A percentile compares a stretch with the other conserved stretches of the same genome.
Evolutionary conservation across 75 land plant species (phyloP).

Genomic region (Selaginella tamariscina): DNA sequence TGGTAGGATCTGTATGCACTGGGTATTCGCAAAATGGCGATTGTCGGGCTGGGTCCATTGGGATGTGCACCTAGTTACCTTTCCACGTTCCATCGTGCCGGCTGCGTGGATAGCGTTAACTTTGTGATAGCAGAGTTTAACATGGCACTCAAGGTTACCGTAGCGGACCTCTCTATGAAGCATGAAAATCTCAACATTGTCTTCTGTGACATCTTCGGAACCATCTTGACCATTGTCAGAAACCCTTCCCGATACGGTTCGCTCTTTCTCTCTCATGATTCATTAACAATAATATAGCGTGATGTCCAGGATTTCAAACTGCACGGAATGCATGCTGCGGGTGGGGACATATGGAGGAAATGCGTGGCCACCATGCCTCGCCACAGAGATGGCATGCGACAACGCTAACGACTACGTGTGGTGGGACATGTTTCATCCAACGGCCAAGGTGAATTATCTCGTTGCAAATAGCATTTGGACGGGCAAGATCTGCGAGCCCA

Average conservation of each 20-base stretch:
- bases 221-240: conserved; percentile 43
- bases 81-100: conserved; percentile 38
- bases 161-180: conserved; percentile 27
- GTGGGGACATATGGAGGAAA: conserved; percentile 47
- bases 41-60: conserved; percentile 56
- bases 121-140: conserved; percentile 51
- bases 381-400: conserved; percentile 45
- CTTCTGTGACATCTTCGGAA: conserved; percentile 52
- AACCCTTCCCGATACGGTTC: conserved; percentile 40
- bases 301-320: conserved; percentile 40
- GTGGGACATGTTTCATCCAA: conserved; percentile 82
- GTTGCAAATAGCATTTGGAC: conserved; percentile 53
- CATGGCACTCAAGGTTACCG: conserved; percentile 32
- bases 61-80: conserved; percentile 66
- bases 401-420: conserved; percentile 52
- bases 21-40: conserved; percentile 41
- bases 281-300: not conserved
- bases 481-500: conserved; percentile 39
- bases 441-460: conserved; percentile 46
- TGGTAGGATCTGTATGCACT: conserved; percentile 47
- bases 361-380: conserved; percentile 25
- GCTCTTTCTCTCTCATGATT: not conserved
- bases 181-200: conserved; percentile 34
- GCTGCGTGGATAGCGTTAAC: conserved; percentile 44
- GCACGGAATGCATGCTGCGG: conserved; percentile 70